Percentiles rank a stretch among this genome's conserved stretches.
phyloP scores from a whole-genome alignment of 225 moss, liverwort and hornwort genomes.

The Physcomitrellopsis africana region DNA sequence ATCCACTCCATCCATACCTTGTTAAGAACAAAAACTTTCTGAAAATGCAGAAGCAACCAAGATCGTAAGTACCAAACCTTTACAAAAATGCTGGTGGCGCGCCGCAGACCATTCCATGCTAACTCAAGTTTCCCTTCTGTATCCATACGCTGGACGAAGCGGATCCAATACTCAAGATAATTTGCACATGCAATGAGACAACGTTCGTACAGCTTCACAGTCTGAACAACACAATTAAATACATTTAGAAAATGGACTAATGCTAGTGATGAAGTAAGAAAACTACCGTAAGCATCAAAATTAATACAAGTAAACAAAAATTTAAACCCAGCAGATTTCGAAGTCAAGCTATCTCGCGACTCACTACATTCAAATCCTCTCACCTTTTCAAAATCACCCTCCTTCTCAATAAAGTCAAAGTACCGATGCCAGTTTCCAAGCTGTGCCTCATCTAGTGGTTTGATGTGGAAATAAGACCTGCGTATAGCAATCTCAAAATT shows the following conservation, averaged over 20 bases:
- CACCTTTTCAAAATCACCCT: slow-evolving; percentile 79
- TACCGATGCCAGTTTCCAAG: slow-evolving; percentile 97
- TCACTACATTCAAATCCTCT: slow-evolving; percentile 9
- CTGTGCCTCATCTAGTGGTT: slow-evolving; percentile 89
- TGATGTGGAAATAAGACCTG: slow-evolving; percentile 94
- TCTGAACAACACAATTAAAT: slow-evolving; percentile 45
- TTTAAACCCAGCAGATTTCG: background rate
- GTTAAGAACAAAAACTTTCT: background rate
- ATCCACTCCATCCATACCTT: background rate
- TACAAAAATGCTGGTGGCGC: slow-evolving; percentile 77
- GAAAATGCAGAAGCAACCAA: slow-evolving; percentile 1
- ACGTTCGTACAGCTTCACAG: slow-evolving; percentile 83
- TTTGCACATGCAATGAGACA: slow-evolving; percentile 98
- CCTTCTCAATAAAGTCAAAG: slow-evolving; percentile 91
- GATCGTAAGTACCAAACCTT: slow-evolving; percentile 54
- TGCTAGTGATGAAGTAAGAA: background rate
- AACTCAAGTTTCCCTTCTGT: slow-evolving; percentile 60
- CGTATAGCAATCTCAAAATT: slow-evolving; percentile 89
- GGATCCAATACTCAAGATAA: slow-evolving; percentile 89
- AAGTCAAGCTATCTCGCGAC: background rate
- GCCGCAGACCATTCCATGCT: slow-evolving; percentile 67
- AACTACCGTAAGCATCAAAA: slow-evolving; percentile 7
- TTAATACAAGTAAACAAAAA: background rate
- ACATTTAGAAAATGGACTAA: slow-evolving; percentile 8
- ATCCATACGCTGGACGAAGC: slow-evolving; percentile 83